phyloP scores from a whole-genome alignment of 2,329 filamentous ascomycete species.

The Pseudocercospora ulei region DNA sequence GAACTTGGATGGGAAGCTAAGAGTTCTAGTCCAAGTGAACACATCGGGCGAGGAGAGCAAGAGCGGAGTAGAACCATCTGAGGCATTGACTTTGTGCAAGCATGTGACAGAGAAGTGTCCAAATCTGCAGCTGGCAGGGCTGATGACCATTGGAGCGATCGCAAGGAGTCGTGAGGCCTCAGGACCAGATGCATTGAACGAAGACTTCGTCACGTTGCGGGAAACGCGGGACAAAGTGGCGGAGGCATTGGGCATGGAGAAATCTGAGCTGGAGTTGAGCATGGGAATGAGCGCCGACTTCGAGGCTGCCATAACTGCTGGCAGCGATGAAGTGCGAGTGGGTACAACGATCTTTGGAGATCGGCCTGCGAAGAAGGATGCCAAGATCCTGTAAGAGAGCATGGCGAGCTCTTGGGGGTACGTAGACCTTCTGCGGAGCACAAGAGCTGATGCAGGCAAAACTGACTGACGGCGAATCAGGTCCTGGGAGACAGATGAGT shows the following conservation, averaged over 20 bases:
- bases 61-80: slow-evolving; percentile 63
- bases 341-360: slow-evolving; percentile 90
- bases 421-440: no score
- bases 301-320: slow-evolving; percentile 72
- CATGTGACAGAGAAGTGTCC: slow-evolving; percentile 63
- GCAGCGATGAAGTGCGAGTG: slow-evolving; percentile 80
- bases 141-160: slow-evolving; percentile 98
- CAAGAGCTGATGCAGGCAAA: no score
- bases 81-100: slow-evolving; percentile 54
- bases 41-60: slow-evolving; percentile 82
- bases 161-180: slow-evolving; percentile 67
- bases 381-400: slow-evolving; percentile 50
- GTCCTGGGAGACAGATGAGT: no score
- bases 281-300: slow-evolving; percentile 99
- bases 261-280: slow-evolving; percentile 67
- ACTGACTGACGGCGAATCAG: no score
- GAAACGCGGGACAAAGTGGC: slow-evolving; percentile 63
- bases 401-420: no score
- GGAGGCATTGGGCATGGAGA: slow-evolving; percentile 48
- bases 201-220: slow-evolving; percentile 66
- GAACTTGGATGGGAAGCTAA: slow-evolving; percentile 41
- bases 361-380: slow-evolving; percentile 68
- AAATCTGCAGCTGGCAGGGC: slow-evolving; percentile 61
- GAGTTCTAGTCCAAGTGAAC: slow-evolving; percentile 88
- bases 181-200: slow-evolving; percentile 67